Percentiles rank a stretch among this genome's conserved stretches.
Conservation (phyloP, 1,284 basidiomycete species). For the Bjerkandera adusta region DNA sequence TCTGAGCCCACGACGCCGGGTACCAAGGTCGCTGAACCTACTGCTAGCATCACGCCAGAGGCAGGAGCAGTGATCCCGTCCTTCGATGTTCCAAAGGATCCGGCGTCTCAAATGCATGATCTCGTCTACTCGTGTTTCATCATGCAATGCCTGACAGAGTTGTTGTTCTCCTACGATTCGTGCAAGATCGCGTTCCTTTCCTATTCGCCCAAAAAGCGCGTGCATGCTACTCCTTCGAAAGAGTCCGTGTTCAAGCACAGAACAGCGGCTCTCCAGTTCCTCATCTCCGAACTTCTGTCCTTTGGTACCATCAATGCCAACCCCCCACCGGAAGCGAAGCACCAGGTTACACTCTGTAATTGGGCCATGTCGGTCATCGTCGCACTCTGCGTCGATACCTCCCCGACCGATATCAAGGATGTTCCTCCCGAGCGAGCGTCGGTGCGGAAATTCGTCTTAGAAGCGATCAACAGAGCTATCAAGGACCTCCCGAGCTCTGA, state of each 20-base stretch:
- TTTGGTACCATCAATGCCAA: conserved; percentile 70
- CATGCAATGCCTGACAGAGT: conserved; percentile 90
- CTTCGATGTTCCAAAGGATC: conserved; percentile 9
- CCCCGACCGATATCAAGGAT: conserved; percentile 71
- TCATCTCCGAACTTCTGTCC: conserved; percentile 76
- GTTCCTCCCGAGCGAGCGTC: conserved; percentile 76
- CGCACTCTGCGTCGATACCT: conserved; percentile 86
- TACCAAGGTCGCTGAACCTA: no score
- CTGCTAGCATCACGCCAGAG: no score
- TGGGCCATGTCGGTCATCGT: conserved; percentile 94
- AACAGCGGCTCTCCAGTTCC: conserved; percentile 69
- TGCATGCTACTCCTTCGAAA: conserved; percentile 60
- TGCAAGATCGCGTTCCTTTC: conserved; percentile 90
- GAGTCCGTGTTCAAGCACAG: conserved; percentile 55
- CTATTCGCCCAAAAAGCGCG: conserved; percentile 69
- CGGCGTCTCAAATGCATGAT: conserved; percentile 29
- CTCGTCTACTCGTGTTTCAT: conserved; percentile 82
- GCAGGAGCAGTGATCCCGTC: neutral
- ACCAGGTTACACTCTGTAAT: conserved; percentile 67
- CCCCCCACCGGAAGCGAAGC: conserved; percentile 51
- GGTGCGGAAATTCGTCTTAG: conserved; percentile 88
- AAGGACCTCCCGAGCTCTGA: conserved; percentile 77
- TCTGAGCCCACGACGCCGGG: no score
- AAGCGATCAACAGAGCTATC: conserved; percentile 84
- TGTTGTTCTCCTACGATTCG: conserved; percentile 89